Base-by-base conservation (phyloP, 1,284 basidiomycete species). In the Ganoderma lucidum region DNA sequence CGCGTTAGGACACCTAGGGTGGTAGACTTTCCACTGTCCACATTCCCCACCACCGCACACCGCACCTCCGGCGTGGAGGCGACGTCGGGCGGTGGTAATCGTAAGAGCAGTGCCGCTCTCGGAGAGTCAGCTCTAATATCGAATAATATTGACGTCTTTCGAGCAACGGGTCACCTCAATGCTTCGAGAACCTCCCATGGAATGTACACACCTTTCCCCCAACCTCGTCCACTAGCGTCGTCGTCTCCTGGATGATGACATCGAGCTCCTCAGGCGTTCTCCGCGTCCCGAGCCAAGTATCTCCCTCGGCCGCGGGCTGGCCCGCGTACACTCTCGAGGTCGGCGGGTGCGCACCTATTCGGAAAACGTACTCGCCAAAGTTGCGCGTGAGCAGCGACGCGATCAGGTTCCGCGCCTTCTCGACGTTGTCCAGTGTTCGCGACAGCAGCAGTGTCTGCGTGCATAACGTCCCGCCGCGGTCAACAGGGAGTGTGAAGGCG, bases 31-130 rank as follows among this genome's bases (percentile, higher is more conserved):
- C 97, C 97, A 44, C 95, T 91, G 76, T 94, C 92, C n/a, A 94
- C 92, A 73, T 99, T 99, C 2, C 97, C 97, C 10, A 98, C 95
- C 2, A 98, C 96, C 0, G 97, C 97, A 73, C 97, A 95, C 32
- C 97, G 90, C 2, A 98, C 95, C 82, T 99, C 97, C 17, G 94
- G 90, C 28, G 90, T 92, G 45, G 88, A 80, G 37, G 91, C 87
- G 1, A 94, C 90, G 74, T 85, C 90, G 12, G 87, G 86, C 48
- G 93, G 91, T 71, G 92, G 93, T 71, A 95, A 79, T 72, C 93
- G 87, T 71, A 94, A 79, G 30, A 95, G 80, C 15, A 93, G 78
- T 15, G 87, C 84, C 41, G 83, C 82, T 71, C 91, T 84, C 58
- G 90, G 85, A 75, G 88, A 86, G 1, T 79, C 80, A 2, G 78